phyloP scores from a whole-genome alignment of 148 eudicot genomes.

The Cornus controversa region DNA sequence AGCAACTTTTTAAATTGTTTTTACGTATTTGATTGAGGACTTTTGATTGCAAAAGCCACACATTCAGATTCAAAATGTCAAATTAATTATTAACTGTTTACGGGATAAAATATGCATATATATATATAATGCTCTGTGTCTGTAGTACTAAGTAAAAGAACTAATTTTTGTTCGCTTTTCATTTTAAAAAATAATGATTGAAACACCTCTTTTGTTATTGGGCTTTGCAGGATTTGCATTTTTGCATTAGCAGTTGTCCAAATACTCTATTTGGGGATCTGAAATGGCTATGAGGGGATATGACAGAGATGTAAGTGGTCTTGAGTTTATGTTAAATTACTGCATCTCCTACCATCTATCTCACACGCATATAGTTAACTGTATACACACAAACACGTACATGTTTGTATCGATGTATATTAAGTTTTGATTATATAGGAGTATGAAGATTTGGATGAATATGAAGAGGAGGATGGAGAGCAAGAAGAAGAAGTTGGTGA shows the following conservation, averaged over 20 bases:
- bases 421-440: constrained; percentile 25
- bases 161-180: no score
- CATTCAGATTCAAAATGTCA: no score
- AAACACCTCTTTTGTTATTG: not conserved
- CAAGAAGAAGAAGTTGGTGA: constrained; percentile 38
- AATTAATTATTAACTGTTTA: no score
- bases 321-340: not conserved
- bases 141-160: no score
- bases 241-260: not conserved
- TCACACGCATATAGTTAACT: no score
- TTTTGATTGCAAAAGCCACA: not conserved
- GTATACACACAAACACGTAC: not conserved
- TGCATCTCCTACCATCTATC: not conserved
- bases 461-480: constrained; percentile 50
- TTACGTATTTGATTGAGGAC: not conserved
- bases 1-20: no score
- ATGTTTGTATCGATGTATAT: not conserved
- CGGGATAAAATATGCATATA: fast-evolving
- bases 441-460: constrained; percentile 64
- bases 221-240: not conserved
- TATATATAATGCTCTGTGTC: no score
- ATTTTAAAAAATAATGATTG: not conserved
- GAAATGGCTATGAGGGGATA: constrained; percentile 29
- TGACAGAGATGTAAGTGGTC: constrained; percentile 30
- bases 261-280: not conserved